Evolutionary conservation across 371 early-diverging fungal species (phyloP), one percentile per base, ranked within the genome.

Genomic region (Mortierella sp.): DNA sequence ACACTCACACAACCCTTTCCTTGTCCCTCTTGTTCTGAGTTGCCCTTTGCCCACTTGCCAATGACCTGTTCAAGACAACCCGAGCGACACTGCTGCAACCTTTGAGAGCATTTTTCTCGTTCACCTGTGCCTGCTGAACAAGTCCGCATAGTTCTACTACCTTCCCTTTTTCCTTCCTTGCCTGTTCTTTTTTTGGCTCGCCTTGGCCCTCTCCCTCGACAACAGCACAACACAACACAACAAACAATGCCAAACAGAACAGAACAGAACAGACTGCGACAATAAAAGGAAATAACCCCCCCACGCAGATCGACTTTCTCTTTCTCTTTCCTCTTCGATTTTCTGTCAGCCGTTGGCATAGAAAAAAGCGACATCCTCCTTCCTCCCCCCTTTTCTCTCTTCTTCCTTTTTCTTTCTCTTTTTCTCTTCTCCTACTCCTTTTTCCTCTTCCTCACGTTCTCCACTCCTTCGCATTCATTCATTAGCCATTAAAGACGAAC

Each of bases 131-230:
- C 32, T 32, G 18, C 16, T 65, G 6, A 21, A 8, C 38, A 21
- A 24, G 38, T 38, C 68, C 68, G 68, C 68, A 41, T 68, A 68
- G 63, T 63, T 35, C 35, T 6, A 56, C 56, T 6, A 24, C 35
- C 24, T 63, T 10, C 38, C 38, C 48, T 46, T 46, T 46, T 46
- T 41, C 8, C 8, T 38, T 63, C 24, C n/a, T 68, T 7, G 35
- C 68, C 68, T 41, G 24, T 68, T 68, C 68, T 68, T 68, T 68
- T 68, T 68, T 68, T 68, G 68, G 68, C 43, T 10, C 24, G 21
- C 68, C 41, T 68, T 41, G 68, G 18, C 32, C 65, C 21, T 63
- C 8, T 63, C 71, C 29, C 4, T 65, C 35, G 11, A 11, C 29
- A 32, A 27, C 44, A 27, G 41, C 6, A 41, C 41, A 41, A 41